These are phyloP conservation scores for Agaricus bisporus DNA, from an alignment of 768 basidiomycete species.

Conservation along the genomic window DNA sequence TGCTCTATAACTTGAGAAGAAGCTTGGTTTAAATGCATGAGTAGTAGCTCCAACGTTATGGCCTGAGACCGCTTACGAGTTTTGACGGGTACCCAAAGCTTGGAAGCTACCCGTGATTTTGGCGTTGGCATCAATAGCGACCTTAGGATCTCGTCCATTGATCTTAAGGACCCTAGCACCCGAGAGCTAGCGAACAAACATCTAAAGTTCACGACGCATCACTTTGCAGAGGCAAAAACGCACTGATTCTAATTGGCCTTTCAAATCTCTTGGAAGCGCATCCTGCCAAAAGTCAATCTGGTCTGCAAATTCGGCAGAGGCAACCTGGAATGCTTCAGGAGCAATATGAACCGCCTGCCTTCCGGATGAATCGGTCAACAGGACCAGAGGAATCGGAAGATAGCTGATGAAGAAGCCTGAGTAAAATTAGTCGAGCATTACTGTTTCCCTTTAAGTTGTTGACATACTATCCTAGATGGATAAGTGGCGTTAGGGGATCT, in stretches of 20 bases:
- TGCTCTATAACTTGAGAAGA: constrained; percentile 34
- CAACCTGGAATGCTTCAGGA: constrained; percentile 47
- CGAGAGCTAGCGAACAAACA: constrained; percentile 22
- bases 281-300: constrained; percentile 53
- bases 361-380: constrained; percentile 39
- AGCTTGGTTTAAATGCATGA: constrained; percentile 19
- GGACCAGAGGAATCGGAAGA: constrained; percentile 42
- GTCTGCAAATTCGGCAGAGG: constrained; percentile 47
- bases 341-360: constrained; percentile 47
- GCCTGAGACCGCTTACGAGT: constrained; percentile 25
- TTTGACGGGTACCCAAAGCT: constrained; percentile 43
- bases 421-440: not conserved
- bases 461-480: constrained; percentile 33
- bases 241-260: constrained; percentile 43
- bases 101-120: constrained; percentile 46
- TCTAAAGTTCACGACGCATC: not conserved
- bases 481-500: not conserved
- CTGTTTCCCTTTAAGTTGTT: not conserved
- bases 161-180: constrained; percentile 52
- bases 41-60: not conserved
- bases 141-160: constrained; percentile 44
- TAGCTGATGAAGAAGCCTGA: constrained; percentile 33
- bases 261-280: constrained; percentile 39
- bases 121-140: constrained; percentile 47
- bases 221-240: constrained; percentile 9